A percentile compares a stretch with the other conserved stretches of the same genome.
Evolutionary conservation across 1,284 basidiomycete genomes (phyloP).

Genomic region (Trichosporon sp.): DNA sequence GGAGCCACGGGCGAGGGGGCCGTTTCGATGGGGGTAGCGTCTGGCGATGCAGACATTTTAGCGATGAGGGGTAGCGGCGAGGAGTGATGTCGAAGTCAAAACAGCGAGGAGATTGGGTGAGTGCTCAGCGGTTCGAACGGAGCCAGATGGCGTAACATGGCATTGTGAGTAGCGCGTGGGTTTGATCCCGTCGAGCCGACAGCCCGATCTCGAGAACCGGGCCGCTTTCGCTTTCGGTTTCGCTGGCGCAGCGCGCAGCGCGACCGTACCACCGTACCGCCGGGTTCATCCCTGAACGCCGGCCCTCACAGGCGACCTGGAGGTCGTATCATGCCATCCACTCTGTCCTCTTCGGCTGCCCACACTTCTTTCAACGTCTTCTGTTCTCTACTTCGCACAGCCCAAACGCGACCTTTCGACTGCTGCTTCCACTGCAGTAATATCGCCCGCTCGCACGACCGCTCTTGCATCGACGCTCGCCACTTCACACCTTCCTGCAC

Average conservation of each 20-base stretch:
- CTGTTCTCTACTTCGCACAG: neutral
- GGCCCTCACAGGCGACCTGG: slow-evolving; percentile 10
- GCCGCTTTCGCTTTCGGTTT: neutral
- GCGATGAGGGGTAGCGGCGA: neutral
- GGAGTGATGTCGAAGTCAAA: slow-evolving; percentile 1
- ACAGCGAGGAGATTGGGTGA: neutral
- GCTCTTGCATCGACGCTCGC: neutral
- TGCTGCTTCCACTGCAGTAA: neutral
- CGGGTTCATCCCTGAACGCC: slow-evolving; percentile 2
- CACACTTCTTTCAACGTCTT: neutral
- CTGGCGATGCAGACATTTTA: slow-evolving; percentile 26
- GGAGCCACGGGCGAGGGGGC: slow-evolving; percentile 14
- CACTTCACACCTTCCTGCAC: neutral
- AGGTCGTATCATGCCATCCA: slow-evolving; percentile 1
- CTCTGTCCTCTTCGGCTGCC: neutral
- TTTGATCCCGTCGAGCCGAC: neutral
- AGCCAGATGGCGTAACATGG: slow-evolving; percentile 8
- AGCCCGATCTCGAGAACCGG: neutral
- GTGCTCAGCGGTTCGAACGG: neutral
- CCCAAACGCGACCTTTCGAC: neutral
- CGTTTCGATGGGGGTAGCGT: slow-evolving; percentile 18
- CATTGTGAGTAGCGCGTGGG: neutral
- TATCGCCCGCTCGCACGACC: neutral
- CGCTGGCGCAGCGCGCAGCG: neutral
- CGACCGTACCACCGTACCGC: slow-evolving; percentile 1